Evolutionary conservation across 1,284 basidiomycete genomes (phyloP).

Genomic region (Leucoagaricus sp.): DNA sequence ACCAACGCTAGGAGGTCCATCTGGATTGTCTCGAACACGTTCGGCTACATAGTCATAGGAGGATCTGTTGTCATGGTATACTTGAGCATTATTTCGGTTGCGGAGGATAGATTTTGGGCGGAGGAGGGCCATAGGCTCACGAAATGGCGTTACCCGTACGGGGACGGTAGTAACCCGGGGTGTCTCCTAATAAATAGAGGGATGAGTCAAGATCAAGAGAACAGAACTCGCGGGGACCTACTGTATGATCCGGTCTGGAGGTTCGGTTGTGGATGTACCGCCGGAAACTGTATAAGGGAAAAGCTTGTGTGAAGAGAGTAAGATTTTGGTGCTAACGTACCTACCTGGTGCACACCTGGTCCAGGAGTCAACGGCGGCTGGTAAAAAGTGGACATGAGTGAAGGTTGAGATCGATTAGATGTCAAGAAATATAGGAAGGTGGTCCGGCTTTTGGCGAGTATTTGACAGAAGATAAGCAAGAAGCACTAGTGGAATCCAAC

Average conservation of each 20-base stretch:
- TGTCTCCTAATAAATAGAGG: slow-evolving; percentile 46
- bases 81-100: slow-evolving; percentile 12
- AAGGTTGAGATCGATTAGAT: slow-evolving; percentile 1
- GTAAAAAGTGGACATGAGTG: slow-evolving; percentile 28
- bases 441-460: background rate
- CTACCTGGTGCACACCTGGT: slow-evolving; percentile 53
- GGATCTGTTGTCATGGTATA: slow-evolving; percentile 36
- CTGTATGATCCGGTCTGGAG: slow-evolving; percentile 64
- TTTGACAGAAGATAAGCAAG: background rate
- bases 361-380: slow-evolving; percentile 40
- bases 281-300: slow-evolving; percentile 42
- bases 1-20: slow-evolving; percentile 44
- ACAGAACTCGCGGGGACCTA: slow-evolving; percentile 29
- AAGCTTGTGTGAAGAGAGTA: slow-evolving; percentile 14
- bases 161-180: slow-evolving; percentile 61
- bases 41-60: slow-evolving; percentile 60
- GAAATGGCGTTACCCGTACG: slow-evolving; percentile 55
- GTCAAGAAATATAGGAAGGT: background rate
- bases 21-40: slow-evolving; percentile 41
- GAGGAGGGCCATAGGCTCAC: slow-evolving; percentile 39
- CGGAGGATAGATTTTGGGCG: slow-evolving; percentile 18
- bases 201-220: slow-evolving; percentile 18
- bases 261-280: slow-evolving; percentile 53
- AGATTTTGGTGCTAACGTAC: slow-evolving; percentile 11
- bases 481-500: background rate